Evolutionary conservation across 805 yeast genomes (phyloP), one percentile per base, ranked within the genome.

Genomic region (Candida endomychidarum): DNA sequence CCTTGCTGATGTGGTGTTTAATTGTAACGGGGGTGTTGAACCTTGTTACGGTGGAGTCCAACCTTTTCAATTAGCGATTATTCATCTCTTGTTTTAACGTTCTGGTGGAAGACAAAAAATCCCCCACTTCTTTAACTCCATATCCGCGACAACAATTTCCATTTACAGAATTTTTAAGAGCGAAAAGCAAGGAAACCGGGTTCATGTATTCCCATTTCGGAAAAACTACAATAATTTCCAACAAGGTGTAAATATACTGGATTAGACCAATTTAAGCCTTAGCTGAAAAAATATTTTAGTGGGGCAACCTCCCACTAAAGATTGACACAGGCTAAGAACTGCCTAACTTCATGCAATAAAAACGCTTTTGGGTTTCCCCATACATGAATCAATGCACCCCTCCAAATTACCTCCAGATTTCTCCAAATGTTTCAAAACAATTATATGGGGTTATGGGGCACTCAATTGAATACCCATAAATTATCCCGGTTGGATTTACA

Each of bases 341-440:
- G 4, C 33, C 33, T 18, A 17, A 15, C 14, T 29, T 11, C 23
- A 18, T 29, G 23, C 23, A 29, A 4, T n/a, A 17, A 18, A n/a
- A 17, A n/a, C 20, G 20, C 20, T 27, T 16, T 27, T 4, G 4
- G 8, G 4, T 29, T 29, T 18, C 33, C 33, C 33, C 33, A 29
- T 29, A 29, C 17, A 29, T 18, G 6, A 29, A 15, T 5, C 5
- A 18, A 18, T 29, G 33, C 33, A 29, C 33, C 33, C 33, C 33
- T 29, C 33, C 23, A 29, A 17, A 11, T 18, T 8, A 9, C 2
- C 7, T 17, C 10, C 10, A 18, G 15, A 4, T 5, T 11, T 29
- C 33, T 29, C 33, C 33, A 18, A n/a, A 22, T 15, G 18, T 18
- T 17, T 29, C 18, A 3, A 18, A 10, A 5, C n/a, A 29, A 19